Evolutionary conservation across 345 rosid species (phyloP).

Genomic region (Garcia nutans): DNA sequence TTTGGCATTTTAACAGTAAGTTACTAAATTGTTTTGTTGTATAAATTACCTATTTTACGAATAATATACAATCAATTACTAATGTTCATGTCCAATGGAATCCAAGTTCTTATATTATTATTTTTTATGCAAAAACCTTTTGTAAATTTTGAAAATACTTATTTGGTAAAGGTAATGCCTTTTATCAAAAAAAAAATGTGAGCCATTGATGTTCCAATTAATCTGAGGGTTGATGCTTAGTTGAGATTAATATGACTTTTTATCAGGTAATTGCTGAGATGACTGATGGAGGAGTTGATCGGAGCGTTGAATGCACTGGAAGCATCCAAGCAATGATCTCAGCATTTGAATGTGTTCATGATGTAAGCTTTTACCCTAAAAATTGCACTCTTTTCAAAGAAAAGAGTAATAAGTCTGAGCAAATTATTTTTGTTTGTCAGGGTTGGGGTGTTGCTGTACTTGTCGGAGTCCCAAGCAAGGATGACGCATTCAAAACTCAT

Average conservation of each 20-base stretch:
- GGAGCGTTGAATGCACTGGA: constrained; percentile 43
- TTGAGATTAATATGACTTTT: not conserved
- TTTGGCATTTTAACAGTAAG: not conserved
- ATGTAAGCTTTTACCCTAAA: constrained; percentile 11
- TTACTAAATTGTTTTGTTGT: not conserved
- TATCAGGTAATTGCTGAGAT: constrained; percentile 39
- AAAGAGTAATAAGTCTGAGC: not conserved
- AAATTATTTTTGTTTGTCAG: constrained; percentile 23
- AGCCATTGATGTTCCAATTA: not conserved
- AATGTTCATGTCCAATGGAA: not conserved
- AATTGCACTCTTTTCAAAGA: not conserved
- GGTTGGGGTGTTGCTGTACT: constrained; percentile 60
- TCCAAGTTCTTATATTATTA: not conserved
- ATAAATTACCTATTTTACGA: not conserved
- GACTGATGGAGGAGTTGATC: constrained; percentile 46
- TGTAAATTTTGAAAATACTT: not conserved
- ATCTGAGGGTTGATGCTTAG: not conserved
- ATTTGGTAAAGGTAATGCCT: not conserved
- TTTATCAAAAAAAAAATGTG: not conserved
- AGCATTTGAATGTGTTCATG: constrained; percentile 42
- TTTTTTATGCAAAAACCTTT: not conserved
- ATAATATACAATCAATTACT: not conserved
- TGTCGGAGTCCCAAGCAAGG: constrained; percentile 50
- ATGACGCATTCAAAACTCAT: constrained; percentile 50
- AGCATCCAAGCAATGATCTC: constrained; percentile 32